Base-by-base conservation (phyloP, 1,284 basidiomycete genomes). In the Rhodotorula sp. region DNA sequence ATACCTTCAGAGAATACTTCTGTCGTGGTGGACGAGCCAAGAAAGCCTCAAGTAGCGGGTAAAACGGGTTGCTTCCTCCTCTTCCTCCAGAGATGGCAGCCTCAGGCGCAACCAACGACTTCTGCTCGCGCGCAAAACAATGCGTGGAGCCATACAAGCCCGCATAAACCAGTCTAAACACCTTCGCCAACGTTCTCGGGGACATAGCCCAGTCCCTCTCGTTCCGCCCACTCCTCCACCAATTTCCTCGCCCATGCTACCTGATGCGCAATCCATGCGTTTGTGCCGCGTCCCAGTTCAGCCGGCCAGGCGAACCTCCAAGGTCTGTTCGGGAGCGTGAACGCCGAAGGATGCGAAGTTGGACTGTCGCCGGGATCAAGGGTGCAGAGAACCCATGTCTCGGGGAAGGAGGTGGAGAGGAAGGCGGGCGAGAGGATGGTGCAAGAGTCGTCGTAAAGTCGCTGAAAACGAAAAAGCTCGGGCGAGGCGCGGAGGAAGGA, bases 391-490 rank as follows among this genome's bases (percentile, higher is more conserved):
- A 13, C n/a, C 70, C 67, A 69, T 0, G 65, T 64, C 7, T 51
- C 37, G 2, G 64, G 56, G 51, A 63, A 63, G 4, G 52, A 48
- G 20, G 34, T 26, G 2, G 56, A 30, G 52, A 72, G 51, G 22
- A 62, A 2, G 4, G 46, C 8, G 11, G 68, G 65, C 0, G 62
- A 31, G 18, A 72, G 64, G 6, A 46, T 6, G 8, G 56, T 20
- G 37, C 53, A 62, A 1, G 65, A 62, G 20, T 70, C 61, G 50
- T 69, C 70, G 68, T 67, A 72, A 4, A 72, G 64, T 34, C 67
- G 64, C 22, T 69, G 66, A 30, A 37, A 58, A 20, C 64, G 55
- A 53, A 74, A 74, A 44, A 72, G 57, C 20, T 70, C 71, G 11
- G 71, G 64, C 24, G 62, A 60, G 31, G 71, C 68, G 34, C 54